Evolutionary conservation across 1,284 basidiomycete species (phyloP).

Genomic region (Moesziomyces sp.): DNA sequence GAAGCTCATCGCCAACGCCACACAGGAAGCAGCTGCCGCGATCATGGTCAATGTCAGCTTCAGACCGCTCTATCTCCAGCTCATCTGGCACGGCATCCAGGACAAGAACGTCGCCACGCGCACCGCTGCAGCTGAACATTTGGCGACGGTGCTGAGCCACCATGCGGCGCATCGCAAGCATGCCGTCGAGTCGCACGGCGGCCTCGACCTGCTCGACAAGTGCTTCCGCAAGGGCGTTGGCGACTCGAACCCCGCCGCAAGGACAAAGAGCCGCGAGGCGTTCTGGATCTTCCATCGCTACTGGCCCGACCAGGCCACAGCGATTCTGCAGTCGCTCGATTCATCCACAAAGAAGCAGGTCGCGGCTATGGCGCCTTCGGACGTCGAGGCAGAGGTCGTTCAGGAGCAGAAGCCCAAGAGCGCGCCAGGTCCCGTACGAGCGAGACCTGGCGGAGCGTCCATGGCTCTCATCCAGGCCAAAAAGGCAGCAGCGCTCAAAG

Average conservation of each 20-base stretch:
- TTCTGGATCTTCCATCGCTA: slow-evolving; percentile 85
- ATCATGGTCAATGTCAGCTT: slow-evolving; percentile 80
- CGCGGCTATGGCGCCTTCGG: slow-evolving; percentile 73
- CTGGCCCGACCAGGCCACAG: slow-evolving; percentile 78
- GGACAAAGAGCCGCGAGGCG: slow-evolving; percentile 77
- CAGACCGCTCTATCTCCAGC: slow-evolving; percentile 76
- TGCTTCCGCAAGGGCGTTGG: slow-evolving; percentile 77
- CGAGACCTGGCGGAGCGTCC: slow-evolving; percentile 49
- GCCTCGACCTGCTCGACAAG: slow-evolving; percentile 73
- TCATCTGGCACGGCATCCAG: slow-evolving; percentile 79
- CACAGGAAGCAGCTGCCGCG: slow-evolving; percentile 78
- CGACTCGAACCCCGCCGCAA: slow-evolving; percentile 83
- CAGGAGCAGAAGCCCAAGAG: slow-evolving; percentile 31
- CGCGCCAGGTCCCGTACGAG: slow-evolving; percentile 16
- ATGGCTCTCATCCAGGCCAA: slow-evolving; percentile 64
- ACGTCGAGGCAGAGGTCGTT: slow-evolving; percentile 26
- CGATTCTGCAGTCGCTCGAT: slow-evolving; percentile 79
- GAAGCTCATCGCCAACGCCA: slow-evolving; percentile 87
- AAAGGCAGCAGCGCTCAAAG: slow-evolving; percentile 54
- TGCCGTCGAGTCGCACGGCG: slow-evolving; percentile 70
- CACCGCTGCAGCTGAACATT: slow-evolving; percentile 72
- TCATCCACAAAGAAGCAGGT: slow-evolving; percentile 80
- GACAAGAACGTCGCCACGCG: slow-evolving; percentile 88
- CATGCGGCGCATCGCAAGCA: slow-evolving; percentile 60
- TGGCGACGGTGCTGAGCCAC: slow-evolving; percentile 63